Conservation (phyloP, 2,329 filamentous ascomycete genomes). For the Penicillium frequentans region DNA sequence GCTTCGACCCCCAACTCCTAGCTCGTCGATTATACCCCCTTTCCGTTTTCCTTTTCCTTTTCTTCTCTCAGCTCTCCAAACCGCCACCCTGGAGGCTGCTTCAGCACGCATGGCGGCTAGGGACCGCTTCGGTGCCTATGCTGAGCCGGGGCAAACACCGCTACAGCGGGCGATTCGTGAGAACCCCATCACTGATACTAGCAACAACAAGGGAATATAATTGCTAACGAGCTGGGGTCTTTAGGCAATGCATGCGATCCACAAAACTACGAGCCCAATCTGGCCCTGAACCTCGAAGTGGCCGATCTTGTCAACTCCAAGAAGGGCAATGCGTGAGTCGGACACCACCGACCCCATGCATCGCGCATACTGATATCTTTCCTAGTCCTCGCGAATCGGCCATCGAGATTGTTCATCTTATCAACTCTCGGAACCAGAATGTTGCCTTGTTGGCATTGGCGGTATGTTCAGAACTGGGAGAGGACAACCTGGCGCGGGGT, state of each 20-base stretch:
- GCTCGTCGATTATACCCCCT: background rate
- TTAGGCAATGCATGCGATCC: constrained; percentile 88
- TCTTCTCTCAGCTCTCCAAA: constrained; percentile 7
- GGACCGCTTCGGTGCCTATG: constrained; percentile 86
- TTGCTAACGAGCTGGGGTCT: constrained; percentile 12
- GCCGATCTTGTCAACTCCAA: constrained; percentile 95
- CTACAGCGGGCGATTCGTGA: constrained; percentile 87
- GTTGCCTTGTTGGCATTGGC: constrained; percentile 84
- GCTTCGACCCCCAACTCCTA: constrained; percentile 1
- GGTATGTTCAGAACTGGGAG: constrained; percentile 43
- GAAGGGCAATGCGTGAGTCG: constrained; percentile 77
- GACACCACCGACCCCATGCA: background rate
- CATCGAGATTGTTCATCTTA: constrained; percentile 85
- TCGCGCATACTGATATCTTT: constrained; percentile 24
- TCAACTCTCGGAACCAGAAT: constrained; percentile 97
- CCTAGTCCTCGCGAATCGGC: constrained; percentile 83
- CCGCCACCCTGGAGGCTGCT: constrained; percentile 78
- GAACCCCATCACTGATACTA: constrained; percentile 1
- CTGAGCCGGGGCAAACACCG: constrained; percentile 76
- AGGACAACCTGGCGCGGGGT: constrained; percentile 10
- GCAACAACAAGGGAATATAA: background rate
- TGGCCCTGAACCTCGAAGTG: constrained; percentile 94
- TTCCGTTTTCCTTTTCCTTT: constrained; percentile 1
- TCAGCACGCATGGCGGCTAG: constrained; percentile 92
- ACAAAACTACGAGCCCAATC: constrained; percentile 96